Conservation (phyloP, 2,329 filamentous ascomycete species). For the Alternaria viburni region DNA sequence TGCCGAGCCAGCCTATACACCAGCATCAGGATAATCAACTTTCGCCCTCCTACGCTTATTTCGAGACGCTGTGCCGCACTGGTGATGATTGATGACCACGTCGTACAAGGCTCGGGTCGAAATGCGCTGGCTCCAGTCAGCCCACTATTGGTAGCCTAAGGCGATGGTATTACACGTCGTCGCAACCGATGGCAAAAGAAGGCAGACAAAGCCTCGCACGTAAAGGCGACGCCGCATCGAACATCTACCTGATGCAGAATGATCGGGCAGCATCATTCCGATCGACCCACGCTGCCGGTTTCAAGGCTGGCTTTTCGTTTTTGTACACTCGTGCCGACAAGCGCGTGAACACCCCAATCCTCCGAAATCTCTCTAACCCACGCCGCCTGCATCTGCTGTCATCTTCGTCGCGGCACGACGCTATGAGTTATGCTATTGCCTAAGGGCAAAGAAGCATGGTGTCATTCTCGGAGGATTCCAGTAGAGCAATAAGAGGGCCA, state of each 20-base stretch:
- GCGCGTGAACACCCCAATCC: slow-evolving; percentile 14
- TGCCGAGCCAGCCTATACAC: slow-evolving; percentile 11
- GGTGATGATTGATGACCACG: slow-evolving; percentile 17
- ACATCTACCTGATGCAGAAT: slow-evolving; percentile 11
- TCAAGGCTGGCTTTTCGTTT: slow-evolving; percentile 4
- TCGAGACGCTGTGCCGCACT: slow-evolving; percentile 7
- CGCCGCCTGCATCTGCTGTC: slow-evolving; percentile 15
- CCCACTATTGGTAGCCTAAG: slow-evolving; percentile 23
- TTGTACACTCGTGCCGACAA: slow-evolving; percentile 7
- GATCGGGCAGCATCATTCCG: slow-evolving; percentile 31
- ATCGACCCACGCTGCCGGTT: slow-evolving; percentile 9
- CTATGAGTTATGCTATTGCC: slow-evolving; percentile 11
- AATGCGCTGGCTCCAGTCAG: slow-evolving; percentile 43
- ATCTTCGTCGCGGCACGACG: slow-evolving; percentile 14
- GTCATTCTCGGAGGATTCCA: slow-evolving; percentile 37
- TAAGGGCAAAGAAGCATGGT: slow-evolving; percentile 20
- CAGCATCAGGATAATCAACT: slow-evolving; percentile 12
- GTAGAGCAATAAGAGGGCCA: slow-evolving; percentile 34
- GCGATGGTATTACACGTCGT: slow-evolving; percentile 17
- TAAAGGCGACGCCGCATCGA: slow-evolving; percentile 19
- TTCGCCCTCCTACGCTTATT: slow-evolving; percentile 12
- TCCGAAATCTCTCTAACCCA: slow-evolving; percentile 23
- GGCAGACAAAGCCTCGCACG: not conserved
- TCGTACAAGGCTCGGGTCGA: slow-evolving; percentile 25
- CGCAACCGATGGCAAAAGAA: slow-evolving; percentile 9